Evolutionary conservation across 768 basidiomycete genomes (phyloP), one percentile per base, ranked within the genome.

Genomic region (Termitomyces bulborhizus): DNA sequence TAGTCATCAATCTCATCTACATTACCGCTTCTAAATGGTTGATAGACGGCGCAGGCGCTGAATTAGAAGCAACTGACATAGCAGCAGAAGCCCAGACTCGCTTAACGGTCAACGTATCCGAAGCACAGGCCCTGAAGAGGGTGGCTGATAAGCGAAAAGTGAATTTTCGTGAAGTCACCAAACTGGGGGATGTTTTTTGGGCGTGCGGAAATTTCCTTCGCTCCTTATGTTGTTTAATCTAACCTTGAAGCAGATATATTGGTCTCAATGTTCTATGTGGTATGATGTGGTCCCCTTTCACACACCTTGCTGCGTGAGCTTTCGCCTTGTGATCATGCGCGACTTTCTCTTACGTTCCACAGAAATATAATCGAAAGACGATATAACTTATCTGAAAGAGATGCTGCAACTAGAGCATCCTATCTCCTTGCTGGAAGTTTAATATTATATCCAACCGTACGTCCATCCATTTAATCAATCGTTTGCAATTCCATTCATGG

Each of bases 181-280:
- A 79, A 59, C 73, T 90, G 4, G 89, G 89, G 3, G 89, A 90
- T 65, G 73, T 86, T 11, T 89, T 90, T 59, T 90, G 87, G 88
- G 83, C 82, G 83, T 87, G 67, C 71, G 83, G 69, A 3, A 39
- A 27, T 21, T 13, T 34, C 31, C 44, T 54, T 11, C 26, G 42
- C 15, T 52, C 27, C 3, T 2, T 26, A 18, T 40, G 42, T 57
- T 51, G 59, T 54, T 57, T 60, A 18, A 31, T 29, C 24, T 24
- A 9, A 24, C 27, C 6, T 51, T 27, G 27, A 6, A 44, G 4
- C 59, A 88, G 86, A 15, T 90, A 90, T 65, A 82, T 90, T 54
- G 83, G 77, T 2, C 63, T 89, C n/a, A 91, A 91, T 58, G 66
- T 90, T 12, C 70, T 90, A 15, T 92, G 86, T 57, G 89, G 89